Evolutionary conservation across 208 protist genomes (phyloP), one percentile per base, ranked within the genome.

Genomic region (Trypanosoma congolense): DNA sequence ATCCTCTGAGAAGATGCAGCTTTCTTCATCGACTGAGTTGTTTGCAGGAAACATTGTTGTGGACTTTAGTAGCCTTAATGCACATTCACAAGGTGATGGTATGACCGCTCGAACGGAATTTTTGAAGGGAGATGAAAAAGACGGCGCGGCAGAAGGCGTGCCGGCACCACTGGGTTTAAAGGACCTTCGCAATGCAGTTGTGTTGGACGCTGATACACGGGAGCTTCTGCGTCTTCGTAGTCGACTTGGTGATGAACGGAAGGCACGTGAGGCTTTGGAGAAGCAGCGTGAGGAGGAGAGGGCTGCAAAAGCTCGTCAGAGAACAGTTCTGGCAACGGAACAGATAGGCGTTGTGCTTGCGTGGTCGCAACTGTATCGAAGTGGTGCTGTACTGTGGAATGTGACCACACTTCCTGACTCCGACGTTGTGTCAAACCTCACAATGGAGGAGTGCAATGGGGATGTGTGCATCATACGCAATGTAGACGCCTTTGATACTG

Each of bases 281-380:
- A 49, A 56, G 57, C 77, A 59, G 12, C 28, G 26, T 46, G 30
- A 48, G 0, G 68, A 75, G 45, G 28, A 65, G 42, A 67, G 55
- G 14, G 65, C 49, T 44, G 55, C 57, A 56, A 35, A 49, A 56
- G 25, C 65, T 50, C 4, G 69, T 61, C 10, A 74, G 31, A 57
- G 70, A 8, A 44, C 63, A 18, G 77, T 93, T 25, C 50, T 91
- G 3, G 60, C 63, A 0, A 53, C 41, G 19, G 36, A 51, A 16
- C 56, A 66, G 19, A 46, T 21, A 9, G 82, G 84, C 19, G 49
- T 82, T 16, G 65, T 95, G 19, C 42, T 84, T 14, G 80, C 75
- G 24, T 92, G 84, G 84, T 90, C 84, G 6, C 49, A 70, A 18
- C 68, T 90, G 12, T 74, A 92, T 58, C 84, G 82, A 58, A 92